phyloP scores from a whole-genome alignment of 768 basidiomycete genomes.

The Dacryopinax spathularia region DNA sequence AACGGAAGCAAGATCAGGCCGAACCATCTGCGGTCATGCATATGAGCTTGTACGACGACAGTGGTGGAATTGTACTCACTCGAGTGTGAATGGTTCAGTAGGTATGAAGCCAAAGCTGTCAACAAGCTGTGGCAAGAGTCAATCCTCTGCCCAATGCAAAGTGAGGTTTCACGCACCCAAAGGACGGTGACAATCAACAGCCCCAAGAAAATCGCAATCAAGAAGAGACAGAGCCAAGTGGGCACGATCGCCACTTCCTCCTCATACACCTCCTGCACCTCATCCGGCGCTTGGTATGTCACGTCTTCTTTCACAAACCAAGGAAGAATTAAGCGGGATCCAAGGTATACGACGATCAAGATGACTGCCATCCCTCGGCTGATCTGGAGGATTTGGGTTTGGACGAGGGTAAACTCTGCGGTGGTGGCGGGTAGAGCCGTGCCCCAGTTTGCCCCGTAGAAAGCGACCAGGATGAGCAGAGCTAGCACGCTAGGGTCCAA shows the following conservation, averaged over 20 bases:
- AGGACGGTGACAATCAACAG: background rate
- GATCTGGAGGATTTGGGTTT: constrained; percentile 39
- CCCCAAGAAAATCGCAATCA: background rate
- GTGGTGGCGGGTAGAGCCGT: constrained; percentile 3
- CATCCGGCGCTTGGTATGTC: background rate
- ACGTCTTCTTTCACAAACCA: background rate
- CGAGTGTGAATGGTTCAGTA: background rate
- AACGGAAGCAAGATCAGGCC: constrained; percentile 58
- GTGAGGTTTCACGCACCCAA: background rate
- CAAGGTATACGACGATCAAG: constrained; percentile 42
- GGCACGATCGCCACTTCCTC: background rate
- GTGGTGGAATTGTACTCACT: background rate
- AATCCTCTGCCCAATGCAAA: background rate
- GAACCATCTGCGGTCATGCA: constrained; percentile 41
- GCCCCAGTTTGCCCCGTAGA: constrained; percentile 40
- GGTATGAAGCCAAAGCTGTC: background rate
- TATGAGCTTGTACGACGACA: background rate
- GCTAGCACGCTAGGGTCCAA: constrained; percentile 39
- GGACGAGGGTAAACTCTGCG: constrained; percentile 29
- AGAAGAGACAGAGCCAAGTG: background rate
- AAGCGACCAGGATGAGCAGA: constrained; percentile 49
- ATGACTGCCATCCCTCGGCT: constrained; percentile 53
- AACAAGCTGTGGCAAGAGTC: background rate
- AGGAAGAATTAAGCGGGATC: background rate
- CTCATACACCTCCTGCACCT: background rate